Conservation (phyloP, 2,329 filamentous ascomycete species). For the Arthrobotrys megalospora region DNA sequence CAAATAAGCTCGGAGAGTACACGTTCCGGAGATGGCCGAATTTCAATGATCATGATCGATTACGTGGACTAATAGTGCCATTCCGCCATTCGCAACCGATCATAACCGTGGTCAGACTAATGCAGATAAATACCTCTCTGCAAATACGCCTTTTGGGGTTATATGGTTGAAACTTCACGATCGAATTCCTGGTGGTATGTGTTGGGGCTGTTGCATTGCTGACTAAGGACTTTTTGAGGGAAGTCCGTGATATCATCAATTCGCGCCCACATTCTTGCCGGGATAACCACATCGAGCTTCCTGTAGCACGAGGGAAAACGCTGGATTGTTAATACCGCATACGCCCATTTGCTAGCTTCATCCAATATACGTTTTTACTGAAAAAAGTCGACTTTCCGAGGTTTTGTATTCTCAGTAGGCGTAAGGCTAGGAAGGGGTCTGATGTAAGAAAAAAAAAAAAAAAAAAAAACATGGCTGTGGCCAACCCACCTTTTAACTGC, state of each 20-base stretch:
- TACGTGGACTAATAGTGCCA: no score
- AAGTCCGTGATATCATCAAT: conserved; percentile 43
- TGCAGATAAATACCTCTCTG: no score
- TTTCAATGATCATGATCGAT: no score
- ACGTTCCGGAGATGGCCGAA: no score
- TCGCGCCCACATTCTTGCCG: conserved; percentile 4
- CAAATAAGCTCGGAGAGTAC: not conserved
- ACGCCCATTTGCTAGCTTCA: not conserved
- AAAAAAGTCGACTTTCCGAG: not conserved
- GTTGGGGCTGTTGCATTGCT: conserved; percentile 52
- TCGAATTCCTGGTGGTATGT: conserved; percentile 1
- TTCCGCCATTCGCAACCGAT: no score
- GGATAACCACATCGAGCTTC: conserved; percentile 10
- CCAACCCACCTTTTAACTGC: conserved; percentile 36
- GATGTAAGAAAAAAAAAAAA: conserved; percentile 7
- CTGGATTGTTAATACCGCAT: not conserved
- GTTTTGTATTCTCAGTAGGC: not conserved
- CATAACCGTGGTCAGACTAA: no score
- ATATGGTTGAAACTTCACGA: no score
- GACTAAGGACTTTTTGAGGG: conserved; percentile 11
- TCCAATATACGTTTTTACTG: not conserved
- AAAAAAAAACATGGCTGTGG: conserved; percentile 41
- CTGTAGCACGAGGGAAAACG: conserved; percentile 1
- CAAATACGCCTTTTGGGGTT: no score
- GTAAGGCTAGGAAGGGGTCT: not conserved